Evolutionary conservation across 1,284 basidiomycete genomes (phyloP).

Genomic region (Volvariella surrecta): DNA sequence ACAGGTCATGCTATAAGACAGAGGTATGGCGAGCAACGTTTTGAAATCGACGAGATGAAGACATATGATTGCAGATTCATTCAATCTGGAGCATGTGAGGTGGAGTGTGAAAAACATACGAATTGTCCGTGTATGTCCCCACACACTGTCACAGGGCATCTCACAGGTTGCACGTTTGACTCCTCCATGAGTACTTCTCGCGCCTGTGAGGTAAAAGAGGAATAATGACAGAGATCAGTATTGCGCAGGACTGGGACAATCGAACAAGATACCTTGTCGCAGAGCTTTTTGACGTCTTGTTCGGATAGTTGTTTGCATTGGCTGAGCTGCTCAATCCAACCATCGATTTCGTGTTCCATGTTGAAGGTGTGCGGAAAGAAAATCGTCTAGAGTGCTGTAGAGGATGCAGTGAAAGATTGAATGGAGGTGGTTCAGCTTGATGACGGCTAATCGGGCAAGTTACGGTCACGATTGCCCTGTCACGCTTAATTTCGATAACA

Average conservation of each 20-base stretch:
- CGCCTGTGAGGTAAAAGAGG: constrained; percentile 46
- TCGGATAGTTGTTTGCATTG: constrained; percentile 98
- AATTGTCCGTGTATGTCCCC: constrained; percentile 99
- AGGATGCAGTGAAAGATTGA: constrained; percentile 14
- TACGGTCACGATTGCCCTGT: constrained; percentile 13
- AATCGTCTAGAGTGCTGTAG: constrained; percentile 19
- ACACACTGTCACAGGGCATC: constrained; percentile 96
- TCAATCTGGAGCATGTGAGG: constrained; percentile 10
- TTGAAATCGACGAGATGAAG: constrained; percentile 12
- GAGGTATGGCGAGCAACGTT: constrained; percentile 8
- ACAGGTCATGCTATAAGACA: constrained; percentile 84
- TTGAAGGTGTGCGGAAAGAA: constrained; percentile 11
- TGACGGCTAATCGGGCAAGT: constrained; percentile 7
- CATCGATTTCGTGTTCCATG: constrained; percentile 83
- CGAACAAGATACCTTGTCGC: constrained; percentile 80
- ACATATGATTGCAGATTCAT: not conserved
- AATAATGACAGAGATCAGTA: constrained; percentile 14
- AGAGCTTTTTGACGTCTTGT: constrained; percentile 94
- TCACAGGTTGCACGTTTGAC: constrained; percentile 95
- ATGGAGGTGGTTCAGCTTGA: constrained; percentile 14
- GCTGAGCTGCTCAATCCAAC: constrained; percentile 95
- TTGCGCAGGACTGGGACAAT: constrained; percentile 15
- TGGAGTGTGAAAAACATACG: constrained; percentile 54
- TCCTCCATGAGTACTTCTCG: constrained; percentile 97
- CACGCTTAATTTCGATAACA: constrained; percentile 12